phyloP scores from a whole-genome alignment of 768 basidiomycete genomes.

The Russula sp. region DNA sequence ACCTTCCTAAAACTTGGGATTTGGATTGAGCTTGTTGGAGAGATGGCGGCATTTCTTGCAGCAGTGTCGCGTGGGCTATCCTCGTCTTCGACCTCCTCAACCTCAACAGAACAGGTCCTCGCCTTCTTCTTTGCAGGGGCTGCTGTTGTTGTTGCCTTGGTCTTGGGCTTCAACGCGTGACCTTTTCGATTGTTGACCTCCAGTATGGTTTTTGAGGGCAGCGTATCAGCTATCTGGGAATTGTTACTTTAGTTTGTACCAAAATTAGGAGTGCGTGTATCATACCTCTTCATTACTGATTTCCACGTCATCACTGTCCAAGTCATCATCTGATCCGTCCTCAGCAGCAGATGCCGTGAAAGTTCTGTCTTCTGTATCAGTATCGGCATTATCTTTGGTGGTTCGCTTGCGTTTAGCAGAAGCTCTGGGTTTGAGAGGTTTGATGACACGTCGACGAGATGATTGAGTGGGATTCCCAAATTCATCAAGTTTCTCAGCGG shows the following conservation, averaged over 20 bases:
- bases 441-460: no score
- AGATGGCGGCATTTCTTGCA: not conserved
- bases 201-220: not conserved
- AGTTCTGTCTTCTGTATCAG: not conserved
- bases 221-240: not conserved
- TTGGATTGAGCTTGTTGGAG: not conserved
- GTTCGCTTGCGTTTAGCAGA: not conserved
- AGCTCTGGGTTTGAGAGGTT: not conserved
- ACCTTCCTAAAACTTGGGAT: not conserved
- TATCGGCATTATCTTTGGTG: not conserved
- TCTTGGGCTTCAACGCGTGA: not conserved
- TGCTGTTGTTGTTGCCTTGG: not conserved
- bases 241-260: no score
- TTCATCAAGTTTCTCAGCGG: not conserved
- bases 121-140: not conserved
- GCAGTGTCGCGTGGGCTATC: not conserved
- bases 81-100: not conserved
- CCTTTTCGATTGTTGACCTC: not conserved
- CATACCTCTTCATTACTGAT: no score
- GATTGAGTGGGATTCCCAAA: not conserved
- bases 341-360: not conserved
- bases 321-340: no score
- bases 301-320: no score
- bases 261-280: no score
- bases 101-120: not conserved